Conservation (phyloP, 495 filamentous ascomycete species). For the Evernia prunastri region DNA sequence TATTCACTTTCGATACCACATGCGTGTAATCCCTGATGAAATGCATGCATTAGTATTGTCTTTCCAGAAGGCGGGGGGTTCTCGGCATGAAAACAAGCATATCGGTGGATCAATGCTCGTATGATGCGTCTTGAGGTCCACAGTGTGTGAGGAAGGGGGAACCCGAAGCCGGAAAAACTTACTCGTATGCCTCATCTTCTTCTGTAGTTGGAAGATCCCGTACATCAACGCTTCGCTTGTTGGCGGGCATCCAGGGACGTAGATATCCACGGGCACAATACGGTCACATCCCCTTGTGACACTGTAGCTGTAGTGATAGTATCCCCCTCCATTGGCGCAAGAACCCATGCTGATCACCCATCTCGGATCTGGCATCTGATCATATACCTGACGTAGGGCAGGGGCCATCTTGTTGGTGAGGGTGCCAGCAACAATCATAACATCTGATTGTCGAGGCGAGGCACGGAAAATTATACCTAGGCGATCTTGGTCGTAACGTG, state of each 20-base stretch:
- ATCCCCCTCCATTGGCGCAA: constrained; percentile 88
- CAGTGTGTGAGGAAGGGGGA: not conserved
- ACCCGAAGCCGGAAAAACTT: not conserved
- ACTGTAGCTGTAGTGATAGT: constrained; percentile 90
- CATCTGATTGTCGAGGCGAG: constrained; percentile 83
- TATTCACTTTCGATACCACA: constrained; percentile 27
- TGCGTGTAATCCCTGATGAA: constrained; percentile 7
- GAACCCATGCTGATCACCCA: constrained; percentile 92
- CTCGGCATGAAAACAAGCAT: not conserved
- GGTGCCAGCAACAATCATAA: constrained; percentile 92
- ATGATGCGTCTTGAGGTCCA: not conserved
- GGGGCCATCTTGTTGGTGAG: constrained; percentile 96
- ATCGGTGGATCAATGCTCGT: not conserved
- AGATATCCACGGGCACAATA: constrained; percentile 87
- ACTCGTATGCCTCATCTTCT: constrained; percentile 72
- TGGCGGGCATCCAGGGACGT: constrained; percentile 87
- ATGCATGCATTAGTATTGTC: constrained; percentile 13
- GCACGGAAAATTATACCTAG: constrained; percentile 92
- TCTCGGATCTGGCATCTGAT: constrained; percentile 90
- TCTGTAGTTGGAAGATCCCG: constrained; percentile 78
- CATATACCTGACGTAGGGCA: constrained; percentile 82
- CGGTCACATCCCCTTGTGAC: constrained; percentile 83
- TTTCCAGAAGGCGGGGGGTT: not conserved
- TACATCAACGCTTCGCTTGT: constrained; percentile 86
- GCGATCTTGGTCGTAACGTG: constrained; percentile 88